These are phyloP conservation scores for Apiospora saccharicola DNA, from an alignment of 2,329 filamentous ascomycete species.

Conservation along the genomic window DNA sequence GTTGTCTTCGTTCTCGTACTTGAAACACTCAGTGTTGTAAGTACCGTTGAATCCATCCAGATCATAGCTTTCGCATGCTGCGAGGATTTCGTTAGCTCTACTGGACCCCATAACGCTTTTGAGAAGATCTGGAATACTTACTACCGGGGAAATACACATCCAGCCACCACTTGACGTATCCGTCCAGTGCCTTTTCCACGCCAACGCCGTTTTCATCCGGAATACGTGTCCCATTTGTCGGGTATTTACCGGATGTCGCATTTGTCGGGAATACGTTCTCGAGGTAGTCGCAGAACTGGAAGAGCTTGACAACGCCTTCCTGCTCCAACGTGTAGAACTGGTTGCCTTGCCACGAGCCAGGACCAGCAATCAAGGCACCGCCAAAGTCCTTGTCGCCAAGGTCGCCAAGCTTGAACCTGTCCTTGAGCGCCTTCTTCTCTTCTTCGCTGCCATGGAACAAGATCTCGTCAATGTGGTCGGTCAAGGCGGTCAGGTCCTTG, in stretches of 20 bases:
- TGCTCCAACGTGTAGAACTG: slow-evolving; percentile 54
- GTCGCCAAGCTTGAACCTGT: slow-evolving; percentile 56
- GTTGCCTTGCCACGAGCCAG: slow-evolving; percentile 65
- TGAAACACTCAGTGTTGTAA: slow-evolving; percentile 55
- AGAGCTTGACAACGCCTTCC: slow-evolving; percentile 54
- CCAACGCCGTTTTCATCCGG: slow-evolving; percentile 60
- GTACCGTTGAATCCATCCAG: slow-evolving; percentile 47
- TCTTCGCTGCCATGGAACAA: slow-evolving; percentile 46
- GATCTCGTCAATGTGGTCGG: slow-evolving; percentile 59
- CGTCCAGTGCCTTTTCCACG: slow-evolving; percentile 56
- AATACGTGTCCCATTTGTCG: slow-evolving; percentile 47
- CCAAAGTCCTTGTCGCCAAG: slow-evolving; percentile 55
- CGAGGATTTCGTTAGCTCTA: neutral
- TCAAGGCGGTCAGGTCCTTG: slow-evolving; percentile 57
- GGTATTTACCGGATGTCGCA: slow-evolving; percentile 27
- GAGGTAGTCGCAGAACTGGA: slow-evolving; percentile 57
- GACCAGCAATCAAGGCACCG: slow-evolving; percentile 60
- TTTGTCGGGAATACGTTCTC: slow-evolving; percentile 53
- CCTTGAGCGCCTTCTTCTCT: slow-evolving; percentile 55
- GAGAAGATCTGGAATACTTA: neutral
- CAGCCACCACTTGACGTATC: slow-evolving; percentile 58
- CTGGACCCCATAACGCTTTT: neutral
- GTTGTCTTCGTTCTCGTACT: slow-evolving; percentile 54
- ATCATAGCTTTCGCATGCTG: slow-evolving; percentile 48
- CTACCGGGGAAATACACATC: slow-evolving; percentile 51